These are phyloP conservation scores for Yamadazyma sp. DNA, from an alignment of 1,139 yeast species.

Conservation along the genomic window DNA sequence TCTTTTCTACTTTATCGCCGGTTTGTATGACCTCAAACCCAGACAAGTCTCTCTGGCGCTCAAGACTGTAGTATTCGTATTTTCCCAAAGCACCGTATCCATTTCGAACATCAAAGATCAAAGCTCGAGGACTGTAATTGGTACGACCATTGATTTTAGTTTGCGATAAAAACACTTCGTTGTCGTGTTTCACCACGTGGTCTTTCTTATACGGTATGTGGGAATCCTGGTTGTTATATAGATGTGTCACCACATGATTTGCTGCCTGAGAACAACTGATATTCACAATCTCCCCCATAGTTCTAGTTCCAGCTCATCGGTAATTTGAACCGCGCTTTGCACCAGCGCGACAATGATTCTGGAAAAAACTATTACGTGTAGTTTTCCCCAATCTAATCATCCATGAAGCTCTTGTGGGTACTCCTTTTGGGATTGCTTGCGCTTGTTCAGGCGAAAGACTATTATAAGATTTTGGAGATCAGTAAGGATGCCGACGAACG, in stretches of 20 bases:
- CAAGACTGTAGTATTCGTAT: slow-evolving; percentile 45
- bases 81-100: slow-evolving; percentile 64
- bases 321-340: no score
- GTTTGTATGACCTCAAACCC: slow-evolving; percentile 18
- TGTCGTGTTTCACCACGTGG: slow-evolving; percentile 27
- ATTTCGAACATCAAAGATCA: slow-evolving; percentile 72
- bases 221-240: slow-evolving; percentile 76
- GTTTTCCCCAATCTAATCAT: not conserved
- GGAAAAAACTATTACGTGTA: slow-evolving; percentile 11
- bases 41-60: not conserved
- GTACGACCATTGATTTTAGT: slow-evolving; percentile 43
- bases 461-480: slow-evolving; percentile 62
- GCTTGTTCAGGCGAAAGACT: slow-evolving; percentile 21
- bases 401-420: slow-evolving; percentile 8
- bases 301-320: not conserved
- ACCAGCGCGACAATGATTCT: not conserved
- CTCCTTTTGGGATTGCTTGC: slow-evolving; percentile 9
- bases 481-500: slow-evolving; percentile 67
- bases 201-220: slow-evolving; percentile 52
- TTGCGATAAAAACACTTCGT: slow-evolving; percentile 30
- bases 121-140: slow-evolving; percentile 76
- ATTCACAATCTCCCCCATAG: slow-evolving; percentile 71
- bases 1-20: slow-evolving; percentile 28
- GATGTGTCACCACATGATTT: slow-evolving; percentile 73
- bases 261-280: slow-evolving; percentile 71